These are phyloP conservation scores for Talaromyces sp. DNA, from an alignment of 2,329 filamentous ascomycete genomes.

Conservation along the genomic window DNA sequence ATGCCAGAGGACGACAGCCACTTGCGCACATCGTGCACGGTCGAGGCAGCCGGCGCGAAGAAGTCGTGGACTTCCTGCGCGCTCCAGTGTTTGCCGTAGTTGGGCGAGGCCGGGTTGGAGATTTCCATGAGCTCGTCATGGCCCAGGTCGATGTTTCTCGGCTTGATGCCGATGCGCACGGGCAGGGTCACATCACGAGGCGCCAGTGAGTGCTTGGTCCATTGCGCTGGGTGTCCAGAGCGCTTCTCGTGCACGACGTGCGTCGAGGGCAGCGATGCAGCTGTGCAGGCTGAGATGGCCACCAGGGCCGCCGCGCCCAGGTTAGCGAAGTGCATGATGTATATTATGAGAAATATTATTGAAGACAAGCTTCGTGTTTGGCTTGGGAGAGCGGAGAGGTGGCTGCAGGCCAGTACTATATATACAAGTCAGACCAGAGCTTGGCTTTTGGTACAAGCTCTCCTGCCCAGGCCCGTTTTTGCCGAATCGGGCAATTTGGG, in stretches of 20 bases:
- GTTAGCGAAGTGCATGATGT: neutral
- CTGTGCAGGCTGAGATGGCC: neutral
- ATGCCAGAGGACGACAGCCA: slow-evolving; percentile 1
- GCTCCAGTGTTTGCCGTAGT: slow-evolving; percentile 4
- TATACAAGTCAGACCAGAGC: neutral
- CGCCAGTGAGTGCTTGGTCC: neutral
- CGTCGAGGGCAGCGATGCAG: neutral
- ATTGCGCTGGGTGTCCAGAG: neutral
- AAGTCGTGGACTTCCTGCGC: neutral
- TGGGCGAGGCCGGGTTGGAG: neutral
- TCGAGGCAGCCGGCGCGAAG: neutral
- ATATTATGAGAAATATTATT: neutral
- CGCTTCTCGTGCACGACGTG: neutral
- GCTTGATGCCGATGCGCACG: neutral
- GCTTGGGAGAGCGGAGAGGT: neutral
- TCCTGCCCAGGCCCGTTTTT: neutral
- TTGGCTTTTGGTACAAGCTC: neutral
- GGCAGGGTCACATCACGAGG: neutral
- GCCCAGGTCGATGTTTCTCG: neutral
- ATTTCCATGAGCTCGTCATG: slow-evolving; percentile 1
- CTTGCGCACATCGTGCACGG: neutral
- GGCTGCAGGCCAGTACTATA: neutral
- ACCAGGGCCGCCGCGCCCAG: neutral
- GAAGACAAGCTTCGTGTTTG: neutral
- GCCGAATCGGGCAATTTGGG: neutral